Evolutionary conservation across 495 filamentous ascomycete genomes (phyloP), one percentile per base, ranked within the genome.

Genomic region (Penicillium salamii): DNA sequence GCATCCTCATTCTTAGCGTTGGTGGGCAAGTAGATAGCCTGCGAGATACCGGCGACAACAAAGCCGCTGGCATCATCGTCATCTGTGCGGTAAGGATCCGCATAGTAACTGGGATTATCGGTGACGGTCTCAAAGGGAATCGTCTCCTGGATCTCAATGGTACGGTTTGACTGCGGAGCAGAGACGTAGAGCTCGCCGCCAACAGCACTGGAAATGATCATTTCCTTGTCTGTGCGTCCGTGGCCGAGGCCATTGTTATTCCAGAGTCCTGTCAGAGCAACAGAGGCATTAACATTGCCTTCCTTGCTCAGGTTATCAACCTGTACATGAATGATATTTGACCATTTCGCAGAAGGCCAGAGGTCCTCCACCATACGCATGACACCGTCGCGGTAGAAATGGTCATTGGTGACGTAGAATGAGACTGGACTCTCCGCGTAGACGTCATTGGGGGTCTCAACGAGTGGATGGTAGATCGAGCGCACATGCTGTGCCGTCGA

Each of bases 361-460:
- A 59, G 12, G 39, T 75, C 68, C 38, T 77, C 74, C 1, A 82
- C 0, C 0, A 61, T 7, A 1, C 81, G 74, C 63, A 74, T 61
- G 4, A 62, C 7, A 1, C 80, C 78, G 0, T 72, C 63, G 9
- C 67, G 66, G 56, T 83, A 74, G 54, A 61, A 69, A 52, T 86
- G 81, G 56, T 85, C 82, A 52, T 86, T 86, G 5, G 80, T 84
- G 4, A 83, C 74, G 54, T 78, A 80, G 59, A 85, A 69, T 1
- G 76, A 75, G 36, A 49, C 55, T 11, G 75, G 70, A 24, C 65
- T 74, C 11, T 60, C 53, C 21, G 78, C 78, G 39, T 76, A 68
- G 39, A 86, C 50, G 46, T 85, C 82, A 57, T 86, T 86, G 1
- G 82, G 82, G 1, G 82, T 83, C n/a, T 63, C 54, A 50, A 85